A percentile compares a stretch with the other conserved stretches of the same genome.
Conservation (phyloP, 768 basidiomycete species). For the Xerocomus spinulosus region DNA sequence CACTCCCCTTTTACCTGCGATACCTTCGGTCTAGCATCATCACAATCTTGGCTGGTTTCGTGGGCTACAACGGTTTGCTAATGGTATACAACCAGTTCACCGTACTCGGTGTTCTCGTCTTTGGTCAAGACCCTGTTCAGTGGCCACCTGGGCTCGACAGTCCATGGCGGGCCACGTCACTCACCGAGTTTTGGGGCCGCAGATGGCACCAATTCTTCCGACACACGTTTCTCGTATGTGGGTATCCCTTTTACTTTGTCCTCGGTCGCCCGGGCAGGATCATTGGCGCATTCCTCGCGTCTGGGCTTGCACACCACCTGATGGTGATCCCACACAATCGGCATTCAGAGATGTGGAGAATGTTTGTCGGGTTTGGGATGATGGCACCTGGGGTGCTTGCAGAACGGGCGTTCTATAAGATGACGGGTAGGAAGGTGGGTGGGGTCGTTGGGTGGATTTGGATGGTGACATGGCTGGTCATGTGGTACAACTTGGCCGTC, state of each 20-base stretch:
- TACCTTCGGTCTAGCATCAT: constrained; percentile 41
- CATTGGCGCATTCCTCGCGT: background rate
- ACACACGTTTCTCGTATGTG: background rate
- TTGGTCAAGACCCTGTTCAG: background rate
- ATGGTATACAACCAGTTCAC: constrained; percentile 1
- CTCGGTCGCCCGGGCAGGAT: background rate
- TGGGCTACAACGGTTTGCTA: constrained; percentile 43
- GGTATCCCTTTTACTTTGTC: background rate
- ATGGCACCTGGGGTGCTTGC: background rate
- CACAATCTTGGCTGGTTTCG: constrained; percentile 39
- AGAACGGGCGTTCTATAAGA: background rate
- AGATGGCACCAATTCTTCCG: constrained; percentile 1
- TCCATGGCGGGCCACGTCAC: background rate
- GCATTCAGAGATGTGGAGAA: background rate
- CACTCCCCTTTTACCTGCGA: constrained; percentile 22
- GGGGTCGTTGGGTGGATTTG: background rate
- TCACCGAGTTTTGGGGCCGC: background rate
- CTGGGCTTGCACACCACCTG: background rate
- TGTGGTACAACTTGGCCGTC: background rate
- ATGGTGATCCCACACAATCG: background rate
- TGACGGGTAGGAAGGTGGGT: background rate
- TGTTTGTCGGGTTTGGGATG: constrained; percentile 1
- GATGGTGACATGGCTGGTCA: background rate
- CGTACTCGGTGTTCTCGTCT: background rate
- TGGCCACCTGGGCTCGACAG: background rate